These are phyloP conservation scores for Kuraishia hungarica DNA, from an alignment of 805 yeast genomes.

Conservation along the genomic window DNA sequence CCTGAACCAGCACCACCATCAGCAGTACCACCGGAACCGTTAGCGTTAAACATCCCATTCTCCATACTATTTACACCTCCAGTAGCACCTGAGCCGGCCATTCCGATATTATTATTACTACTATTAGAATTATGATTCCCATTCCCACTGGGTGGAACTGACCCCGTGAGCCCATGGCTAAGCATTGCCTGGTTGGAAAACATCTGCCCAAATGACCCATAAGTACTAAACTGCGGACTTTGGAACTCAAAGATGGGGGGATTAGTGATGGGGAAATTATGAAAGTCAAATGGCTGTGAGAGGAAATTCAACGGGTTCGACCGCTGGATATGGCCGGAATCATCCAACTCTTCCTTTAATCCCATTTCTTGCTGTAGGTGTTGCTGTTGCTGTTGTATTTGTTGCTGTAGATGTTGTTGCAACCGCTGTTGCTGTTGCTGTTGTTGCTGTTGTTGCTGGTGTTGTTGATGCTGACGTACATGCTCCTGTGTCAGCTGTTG, in stretches of 20 bases:
- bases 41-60: neutral
- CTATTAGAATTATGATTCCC: neutral
- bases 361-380: neutral
- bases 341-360: neutral
- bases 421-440: neutral
- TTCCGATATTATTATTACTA: neutral
- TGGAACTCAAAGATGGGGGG: slow-evolving; percentile 25
- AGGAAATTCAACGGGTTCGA: neutral
- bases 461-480: neutral
- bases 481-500: neutral
- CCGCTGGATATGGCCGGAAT: neutral
- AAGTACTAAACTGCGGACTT: slow-evolving; percentile 2
- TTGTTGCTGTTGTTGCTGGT: neutral
- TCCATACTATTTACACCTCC: neutral
- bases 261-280: slow-evolving; percentile 24
- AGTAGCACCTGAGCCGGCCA: neutral
- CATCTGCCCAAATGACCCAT: neutral
- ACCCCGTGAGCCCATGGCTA: neutral
- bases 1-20: neutral
- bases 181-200: neutral
- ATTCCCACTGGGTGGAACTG: neutral
- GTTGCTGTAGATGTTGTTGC: neutral
- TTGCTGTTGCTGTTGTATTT: neutral
- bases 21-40: too few species aligned
- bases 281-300: slow-evolving; percentile 16